Percentiles rank a stretch among this genome's conserved stretches.
Conservation (phyloP, 1,139 yeast species). For the Kazachstania sp. region DNA sequence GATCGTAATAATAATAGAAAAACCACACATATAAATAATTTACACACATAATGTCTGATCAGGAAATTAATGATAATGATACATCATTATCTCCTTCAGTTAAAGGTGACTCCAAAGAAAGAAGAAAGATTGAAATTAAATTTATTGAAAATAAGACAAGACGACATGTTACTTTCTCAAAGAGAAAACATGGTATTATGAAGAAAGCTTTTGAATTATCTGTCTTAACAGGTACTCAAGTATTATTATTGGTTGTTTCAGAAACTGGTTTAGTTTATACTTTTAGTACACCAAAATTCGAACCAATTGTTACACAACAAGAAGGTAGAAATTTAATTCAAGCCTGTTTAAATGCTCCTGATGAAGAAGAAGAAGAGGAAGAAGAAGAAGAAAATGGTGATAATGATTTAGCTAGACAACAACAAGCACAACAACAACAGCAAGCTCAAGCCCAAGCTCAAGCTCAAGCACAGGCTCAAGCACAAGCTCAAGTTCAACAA, state of each 20-base stretch:
- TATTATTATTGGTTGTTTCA: slow-evolving; percentile 81
- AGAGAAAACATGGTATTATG: slow-evolving; percentile 98
- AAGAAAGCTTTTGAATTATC: slow-evolving; percentile 95
- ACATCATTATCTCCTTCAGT: slow-evolving; percentile 3
- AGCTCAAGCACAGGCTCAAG: slow-evolving; percentile 33
- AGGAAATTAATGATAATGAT: slow-evolving; percentile 4
- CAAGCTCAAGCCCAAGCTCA: slow-evolving; percentile 23
- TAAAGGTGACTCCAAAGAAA: slow-evolving; percentile 38
- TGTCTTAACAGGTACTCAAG: slow-evolving; percentile 95
- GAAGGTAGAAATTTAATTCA: slow-evolving; percentile 92
- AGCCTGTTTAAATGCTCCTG: slow-evolving; percentile 94
- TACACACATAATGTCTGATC: slow-evolving; percentile 4
- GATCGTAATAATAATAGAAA: neutral
- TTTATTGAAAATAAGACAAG: slow-evolving; percentile 95
- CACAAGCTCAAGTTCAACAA: slow-evolving; percentile 31
- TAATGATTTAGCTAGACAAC: slow-evolving; percentile 1
- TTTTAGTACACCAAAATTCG: slow-evolving; percentile 96
- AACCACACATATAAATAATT: neutral
- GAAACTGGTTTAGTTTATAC: slow-evolving; percentile 98
- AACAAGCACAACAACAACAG: slow-evolving; percentile 14
- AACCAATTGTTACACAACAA: slow-evolving; percentile 92
- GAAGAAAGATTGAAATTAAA: slow-evolving; percentile 94
- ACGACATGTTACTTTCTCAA: slow-evolving; percentile 85
- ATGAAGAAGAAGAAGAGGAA: slow-evolving; percentile 30
- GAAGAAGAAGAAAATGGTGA: slow-evolving; percentile 38